Base-by-base conservation (phyloP, 2,329 filamentous ascomycete genomes). In the Penicillium sp. region DNA sequence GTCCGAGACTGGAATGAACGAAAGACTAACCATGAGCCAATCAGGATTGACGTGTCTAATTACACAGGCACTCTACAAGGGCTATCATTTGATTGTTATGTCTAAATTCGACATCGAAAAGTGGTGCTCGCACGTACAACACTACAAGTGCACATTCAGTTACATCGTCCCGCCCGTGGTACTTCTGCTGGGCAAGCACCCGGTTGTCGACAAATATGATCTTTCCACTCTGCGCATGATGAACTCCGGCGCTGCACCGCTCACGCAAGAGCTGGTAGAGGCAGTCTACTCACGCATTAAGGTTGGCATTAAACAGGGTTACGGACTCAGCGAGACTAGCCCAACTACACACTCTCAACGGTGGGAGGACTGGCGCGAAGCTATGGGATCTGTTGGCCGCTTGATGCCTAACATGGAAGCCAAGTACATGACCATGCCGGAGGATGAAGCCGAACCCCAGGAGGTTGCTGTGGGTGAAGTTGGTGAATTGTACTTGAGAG, bases 81-180 rank as follows among this genome's bases (percentile, higher is more conserved):
- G 90, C 7, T 77, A 86, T 47, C 79, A 84, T 51, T 79, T 87
- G 0, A 76, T 91, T 2, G 84, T 93, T 10, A 86, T 95, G 81
- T 76, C 86, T 2, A 87, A 87, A 57, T 97, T 96, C 70, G 89
- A 95, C 55, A 78, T 97, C 7, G 86, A 90, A 63, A 82, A 83
- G 55, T 92, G 90, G 71, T 96, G 91, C 75, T 71, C 79, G 11
- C 81, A 89, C 52, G 85, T 97, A 18, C 88, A 96, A 69, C 80
- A 88, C 26, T 81, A 89, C 68, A 81, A 80, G 18, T 82, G 95
- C 63, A 94, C 88, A 2, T 92, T 90, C 69, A 79, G 83, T 41
- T 96, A 93, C 69, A 82, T 96, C 10, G 90, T 92, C 0, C 92
- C 92, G 1, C 92, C 93, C 0, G 85, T 97, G 7, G 82, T 96